Conservation (phyloP, 2,329 filamentous ascomycete species). For the Stromatinia cepivora region DNA sequence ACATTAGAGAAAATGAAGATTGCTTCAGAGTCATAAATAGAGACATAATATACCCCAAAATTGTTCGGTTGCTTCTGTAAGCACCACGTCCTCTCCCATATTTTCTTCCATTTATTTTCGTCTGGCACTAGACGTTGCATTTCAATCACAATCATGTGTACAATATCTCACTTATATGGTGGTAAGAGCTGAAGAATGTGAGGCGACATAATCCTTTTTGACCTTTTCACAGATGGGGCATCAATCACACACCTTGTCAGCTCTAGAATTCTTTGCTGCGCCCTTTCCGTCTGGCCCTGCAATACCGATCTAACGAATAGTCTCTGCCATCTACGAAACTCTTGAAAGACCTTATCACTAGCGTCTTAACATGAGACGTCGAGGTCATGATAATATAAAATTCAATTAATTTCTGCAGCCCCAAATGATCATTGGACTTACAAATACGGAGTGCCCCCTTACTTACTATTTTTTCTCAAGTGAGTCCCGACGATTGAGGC, state of each 20-base stretch:
- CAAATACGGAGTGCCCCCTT: not conserved
- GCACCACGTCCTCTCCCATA: not conserved
- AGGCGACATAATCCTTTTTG: not conserved
- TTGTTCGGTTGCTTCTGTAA: conserved; percentile 24
- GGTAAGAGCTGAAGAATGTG: not conserved
- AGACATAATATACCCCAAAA: conserved; percentile 22
- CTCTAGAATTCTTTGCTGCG: not conserved
- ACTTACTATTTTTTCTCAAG: not conserved
- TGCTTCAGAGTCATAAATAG: conserved; percentile 31
- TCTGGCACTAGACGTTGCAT: no score
- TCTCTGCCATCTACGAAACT: not conserved
- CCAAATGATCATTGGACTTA: not conserved
- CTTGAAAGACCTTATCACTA: not conserved
- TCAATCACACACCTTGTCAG: not conserved
- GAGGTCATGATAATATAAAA: not conserved
- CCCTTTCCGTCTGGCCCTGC: not conserved
- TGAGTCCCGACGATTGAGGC: not conserved
- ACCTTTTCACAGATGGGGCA: not conserved
- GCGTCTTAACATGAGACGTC: not conserved
- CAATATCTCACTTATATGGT: not conserved
- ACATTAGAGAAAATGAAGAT: conserved; percentile 36
- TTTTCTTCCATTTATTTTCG: not conserved
- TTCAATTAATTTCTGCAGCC: not conserved
- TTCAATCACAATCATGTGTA: not conserved
- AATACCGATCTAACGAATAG: not conserved